phyloP scores from a whole-genome alignment of 169 alveolate genomes.

The Cryptosporidium meleagridis region DNA sequence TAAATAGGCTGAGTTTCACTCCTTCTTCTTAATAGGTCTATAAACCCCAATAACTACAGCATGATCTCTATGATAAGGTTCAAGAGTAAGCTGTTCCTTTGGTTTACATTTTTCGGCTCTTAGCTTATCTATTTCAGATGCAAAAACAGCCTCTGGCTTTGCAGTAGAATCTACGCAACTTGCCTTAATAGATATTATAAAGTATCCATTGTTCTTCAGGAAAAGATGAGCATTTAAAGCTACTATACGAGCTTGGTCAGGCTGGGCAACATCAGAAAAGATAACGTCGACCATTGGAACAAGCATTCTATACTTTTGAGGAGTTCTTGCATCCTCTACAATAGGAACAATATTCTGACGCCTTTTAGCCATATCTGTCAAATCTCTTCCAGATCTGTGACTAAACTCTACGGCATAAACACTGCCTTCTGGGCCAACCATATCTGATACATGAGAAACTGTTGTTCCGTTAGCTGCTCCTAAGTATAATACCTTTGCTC shows the following conservation, averaged over 20 bases:
- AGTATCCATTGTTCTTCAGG: slow-evolving; percentile 98
- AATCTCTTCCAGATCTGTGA: slow-evolving; percentile 97
- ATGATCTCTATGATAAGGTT: slow-evolving; percentile 98
- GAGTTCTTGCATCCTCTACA: slow-evolving; percentile 99
- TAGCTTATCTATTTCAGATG: slow-evolving; percentile 84
- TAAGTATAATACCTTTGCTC: slow-evolving; percentile 95
- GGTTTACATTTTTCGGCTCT: slow-evolving; percentile 95
- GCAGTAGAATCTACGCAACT: slow-evolving; percentile 98
- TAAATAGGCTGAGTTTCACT: slow-evolving; percentile 5
- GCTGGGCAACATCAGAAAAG: slow-evolving; percentile 99
- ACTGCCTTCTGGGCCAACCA: slow-evolving; percentile 97
- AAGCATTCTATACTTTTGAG: slow-evolving; percentile 96
- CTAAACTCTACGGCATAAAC: slow-evolving; percentile 99
- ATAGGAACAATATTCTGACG: slow-evolving; percentile 98
- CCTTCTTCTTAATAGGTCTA: slow-evolving; percentile 87
- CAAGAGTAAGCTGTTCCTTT: slow-evolving; percentile 95
- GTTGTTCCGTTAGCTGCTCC: slow-evolving; percentile 99
- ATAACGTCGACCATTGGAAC: slow-evolving; percentile 99
- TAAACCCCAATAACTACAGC: slow-evolving; percentile 98
- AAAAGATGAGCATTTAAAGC: slow-evolving; percentile 95
- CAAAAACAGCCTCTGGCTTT: slow-evolving; percentile 97
- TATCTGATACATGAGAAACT: slow-evolving; percentile 98
- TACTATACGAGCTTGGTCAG: slow-evolving; percentile 98
- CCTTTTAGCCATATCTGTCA: slow-evolving; percentile 98
- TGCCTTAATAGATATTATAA: slow-evolving; percentile 97